Evolutionary conservation across 2,329 filamentous ascomycete genomes (phyloP), one percentile per base, ranked within the genome.

Genomic region (Mycosphaerella sp.): DNA sequence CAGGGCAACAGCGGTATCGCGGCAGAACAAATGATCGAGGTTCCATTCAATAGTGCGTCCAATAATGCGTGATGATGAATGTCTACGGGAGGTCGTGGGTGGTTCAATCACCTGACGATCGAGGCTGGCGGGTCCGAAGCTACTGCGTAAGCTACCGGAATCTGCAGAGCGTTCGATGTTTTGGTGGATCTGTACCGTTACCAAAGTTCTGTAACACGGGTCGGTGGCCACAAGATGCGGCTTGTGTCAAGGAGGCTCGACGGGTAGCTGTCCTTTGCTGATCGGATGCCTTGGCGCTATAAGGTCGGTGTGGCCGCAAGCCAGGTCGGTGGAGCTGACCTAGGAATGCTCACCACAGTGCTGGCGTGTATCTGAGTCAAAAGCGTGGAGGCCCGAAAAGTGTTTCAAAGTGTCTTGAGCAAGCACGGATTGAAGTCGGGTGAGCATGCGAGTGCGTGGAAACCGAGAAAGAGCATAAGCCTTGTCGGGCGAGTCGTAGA

Each of bases 321-420:
- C 62, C 63, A 59, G 63, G 64, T 65, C 40, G 55, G 55, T 59
- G 62, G 62, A 61, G 55, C 54, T 43, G 54, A 50, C 46, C 50
- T 52, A 50, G 58, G 63, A 62, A 64, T 61, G 61, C 54, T 53
- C 55, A 55, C 61, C 60, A 55, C 46, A 41, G 57, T 50, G 54
- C 54, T 53, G 60, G 59, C n/a, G n/a, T 57, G 56, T 56, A 47
- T 49, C 53, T 62, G 59, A 62, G 55, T 59, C 59, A 62, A 57
- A 53, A 60, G 55, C 53, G 54, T 55, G 53, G 54, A 55, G 43
- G 25, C 37, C 37, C 37, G 27, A 48, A 48, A 16, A 50, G 44
- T 49, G 57, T 59, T 57, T 57, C 57, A 54, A 44, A 53, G 37
- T 56, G 56, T 58, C 51, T 54, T 53, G 45, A 47, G 49, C 41